A percentile compares a stretch with the other conserved stretches of the same genome.
Conservation (phyloP, 169 alveolate genomes). For the Cryptosporidium viatorum region DNA sequence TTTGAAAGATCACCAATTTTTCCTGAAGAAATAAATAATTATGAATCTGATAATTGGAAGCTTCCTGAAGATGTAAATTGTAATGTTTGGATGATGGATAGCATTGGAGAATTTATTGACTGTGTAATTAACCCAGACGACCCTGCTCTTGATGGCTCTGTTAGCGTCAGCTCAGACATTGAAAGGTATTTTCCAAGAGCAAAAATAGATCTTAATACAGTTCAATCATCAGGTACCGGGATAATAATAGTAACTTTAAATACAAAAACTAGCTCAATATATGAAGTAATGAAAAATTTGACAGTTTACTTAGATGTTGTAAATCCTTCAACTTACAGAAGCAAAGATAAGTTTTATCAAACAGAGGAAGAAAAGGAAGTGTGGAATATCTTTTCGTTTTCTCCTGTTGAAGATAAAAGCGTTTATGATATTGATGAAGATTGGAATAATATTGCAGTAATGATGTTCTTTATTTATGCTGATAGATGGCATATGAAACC, state of each 20-base stretch:
- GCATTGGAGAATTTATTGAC: conserved; percentile 65
- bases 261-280: conserved; percentile 27
- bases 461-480: conserved; percentile 59
- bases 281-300: conserved; percentile 22
- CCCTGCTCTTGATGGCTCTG: conserved; percentile 42
- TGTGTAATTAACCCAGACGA: conserved; percentile 10
- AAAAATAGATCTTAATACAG: conserved; percentile 32
- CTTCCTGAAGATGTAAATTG: conserved; percentile 45
- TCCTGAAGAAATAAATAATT: background rate
- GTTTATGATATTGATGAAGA: conserved; percentile 46
- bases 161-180: conserved; percentile 23
- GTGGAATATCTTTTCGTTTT: conserved; percentile 56
- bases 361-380: conserved; percentile 28
- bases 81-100: conserved; percentile 67
- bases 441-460: conserved; percentile 62
- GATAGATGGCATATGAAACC: conserved; percentile 63
- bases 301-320: conserved; percentile 43
- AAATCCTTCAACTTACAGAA: conserved; percentile 45
- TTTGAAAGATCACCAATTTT: conserved; percentile 9
- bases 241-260: conserved; percentile 36
- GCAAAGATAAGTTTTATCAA: background rate
- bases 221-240: conserved; percentile 65
- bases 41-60: conserved; percentile 6
- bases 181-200: conserved; percentile 59
- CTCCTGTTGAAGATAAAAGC: conserved; percentile 23